Base-by-base conservation (phyloP, 2,329 filamentous ascomycete genomes). In the Exophiala dermatitidis region DNA sequence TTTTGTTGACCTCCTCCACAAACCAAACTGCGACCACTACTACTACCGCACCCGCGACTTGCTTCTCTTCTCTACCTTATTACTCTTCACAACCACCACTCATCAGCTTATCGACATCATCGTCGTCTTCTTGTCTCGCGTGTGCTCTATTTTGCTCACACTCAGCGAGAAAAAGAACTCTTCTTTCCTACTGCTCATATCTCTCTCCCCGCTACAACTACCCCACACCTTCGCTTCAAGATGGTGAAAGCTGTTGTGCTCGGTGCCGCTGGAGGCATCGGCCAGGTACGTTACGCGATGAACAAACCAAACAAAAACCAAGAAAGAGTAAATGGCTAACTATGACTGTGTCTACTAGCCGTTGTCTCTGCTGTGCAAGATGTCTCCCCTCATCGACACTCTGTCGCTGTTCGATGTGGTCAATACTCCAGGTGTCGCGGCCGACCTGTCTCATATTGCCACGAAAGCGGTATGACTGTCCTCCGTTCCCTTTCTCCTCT, bases 361-460 rank as follows among this genome's bases (percentile, higher is more conserved):
- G 64, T 81, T 98, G 67, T 98, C 93, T 62, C 88, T 98, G 64
- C 86, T 98, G 66, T 81, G 97, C 71, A 98, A 98, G 83, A 83
- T 86, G 63, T 88, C 80, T 69, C 86, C 90, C 62, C 83, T 89
- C 68, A 80, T 98, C 67, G 86, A 91, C 67, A 88, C 97, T 78
- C 88, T 98, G 66, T 80, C 90, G 58, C 87, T 98, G 66, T 98
- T 96, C 80, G 93, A 98, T 95, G 90, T 98, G 63, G 91, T 97
- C 74, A 96, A 97, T 82, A 94, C 90, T 47, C 90, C 90, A 65
- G 93, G 93, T 74, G 93, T 98, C 69, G 88, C 90, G 62, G 84
- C 91, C 67, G 93, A 98, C 72, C 84, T 98, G 57, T 96, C 90
- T 57, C 93, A 98, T 80, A 97, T 98, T 75, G 95, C 91, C 56